Conservation (phyloP, 2,329 filamentous ascomycete genomes). For the Nectriaceae sp. region DNA sequence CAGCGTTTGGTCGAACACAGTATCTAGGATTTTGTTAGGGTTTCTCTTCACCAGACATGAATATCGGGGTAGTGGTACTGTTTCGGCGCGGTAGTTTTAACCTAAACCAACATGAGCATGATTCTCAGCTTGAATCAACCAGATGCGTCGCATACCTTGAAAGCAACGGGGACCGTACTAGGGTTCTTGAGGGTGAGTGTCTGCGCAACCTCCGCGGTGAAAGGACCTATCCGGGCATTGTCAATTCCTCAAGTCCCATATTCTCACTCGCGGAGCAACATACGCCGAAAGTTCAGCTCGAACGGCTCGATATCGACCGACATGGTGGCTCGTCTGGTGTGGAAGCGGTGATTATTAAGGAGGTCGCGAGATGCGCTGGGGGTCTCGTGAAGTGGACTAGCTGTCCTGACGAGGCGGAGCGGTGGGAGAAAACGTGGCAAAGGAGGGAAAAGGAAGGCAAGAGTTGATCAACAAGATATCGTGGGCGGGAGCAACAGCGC, state of each 20-base stretch:
- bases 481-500: neutral
- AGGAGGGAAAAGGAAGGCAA: neutral
- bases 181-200: constrained; percentile 66
- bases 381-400: constrained; percentile 6
- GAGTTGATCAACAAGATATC: too few relatives aligned
- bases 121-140: neutral
- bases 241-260: constrained; percentile 17
- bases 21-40: constrained; percentile 62
- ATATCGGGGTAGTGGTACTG: constrained; percentile 63
- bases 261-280: constrained; percentile 38
- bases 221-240: constrained; percentile 54
- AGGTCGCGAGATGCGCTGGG: constrained; percentile 24
- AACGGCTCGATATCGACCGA: constrained; percentile 90
- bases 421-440: neutral
- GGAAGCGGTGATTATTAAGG: constrained; percentile 3
- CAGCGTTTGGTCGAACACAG: constrained; percentile 95
- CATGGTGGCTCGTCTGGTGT: constrained; percentile 59
- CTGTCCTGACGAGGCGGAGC: too few relatives aligned
- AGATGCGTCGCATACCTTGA: constrained; percentile 57
- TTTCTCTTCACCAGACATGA: constrained; percentile 11
- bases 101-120: constrained; percentile 53
- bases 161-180: constrained; percentile 63
- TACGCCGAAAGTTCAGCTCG: constrained; percentile 94
- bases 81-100: constrained; percentile 98
- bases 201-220: constrained; percentile 66